Evolutionary conservation across 495 filamentous ascomycete genomes (phyloP), one percentile per base, ranked within the genome.

Genomic region (Glarea lozoyensis): DNA sequence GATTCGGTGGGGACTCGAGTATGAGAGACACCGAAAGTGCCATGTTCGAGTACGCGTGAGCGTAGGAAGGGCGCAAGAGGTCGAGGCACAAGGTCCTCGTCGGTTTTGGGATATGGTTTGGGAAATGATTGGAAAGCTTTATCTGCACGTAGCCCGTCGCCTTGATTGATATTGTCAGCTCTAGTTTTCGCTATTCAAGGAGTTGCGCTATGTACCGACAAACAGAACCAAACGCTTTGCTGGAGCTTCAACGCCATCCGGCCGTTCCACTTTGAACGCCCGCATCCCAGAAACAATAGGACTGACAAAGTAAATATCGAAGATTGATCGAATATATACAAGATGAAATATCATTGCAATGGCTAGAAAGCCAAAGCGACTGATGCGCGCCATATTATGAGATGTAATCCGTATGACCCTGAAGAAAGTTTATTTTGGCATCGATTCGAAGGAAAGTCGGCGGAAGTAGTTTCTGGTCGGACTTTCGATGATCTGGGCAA

Each of bases 261-360:
- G 65, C 38, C 82, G 68, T 34, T 88, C 78, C 30, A 92, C 71
- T 24, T 63, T 64, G 64, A 84, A 90, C 39, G 85, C 72, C 51
- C 71, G 76, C 93, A 99, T 97, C 55, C 93, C 93, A 72, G 78
- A 82, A 27, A 97, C 93, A 52, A 99, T 93, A 13, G 93, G 93
- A 57, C 88, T 95, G 50, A 96, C 87, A 60, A 99, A 99, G 66
- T 99, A 99, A 49, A 97, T 94, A 60, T 97, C 93, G 62, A 99
- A 99, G 50, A 99, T 99, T 24, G 90, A 95, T 55, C 79, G 88
- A 47, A 92, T 82, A 65, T 99, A 99, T 46, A 94, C 78, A 19
- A 96, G 59, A 65, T 99, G 93, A 59, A 99, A 99, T 35, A 92
- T 65, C 57, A 97, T 71, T 55, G 93, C 93, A 57, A 95, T 80